Conservation (phyloP, 2,329 filamentous ascomycete genomes). For the Fusarium piperis region DNA sequence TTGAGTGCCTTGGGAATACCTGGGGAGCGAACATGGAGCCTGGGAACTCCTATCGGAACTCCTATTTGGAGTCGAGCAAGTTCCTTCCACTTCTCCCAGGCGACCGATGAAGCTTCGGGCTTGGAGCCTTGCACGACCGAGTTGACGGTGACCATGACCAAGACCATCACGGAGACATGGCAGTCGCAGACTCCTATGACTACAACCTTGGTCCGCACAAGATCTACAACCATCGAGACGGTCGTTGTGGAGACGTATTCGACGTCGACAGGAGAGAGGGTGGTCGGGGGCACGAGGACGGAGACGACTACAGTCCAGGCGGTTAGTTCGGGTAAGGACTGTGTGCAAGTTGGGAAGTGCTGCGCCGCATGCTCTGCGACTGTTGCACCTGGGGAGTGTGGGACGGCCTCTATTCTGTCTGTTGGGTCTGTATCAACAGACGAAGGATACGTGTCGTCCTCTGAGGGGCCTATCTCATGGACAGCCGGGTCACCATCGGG, state of each 20-base stretch:
- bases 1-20: constrained; percentile 9
- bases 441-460: constrained; percentile 22
- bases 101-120: background rate
- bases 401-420: constrained; percentile 4
- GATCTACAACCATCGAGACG: constrained; percentile 35
- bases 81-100: background rate
- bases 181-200: constrained; percentile 29
- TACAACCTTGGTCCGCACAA: constrained; percentile 29
- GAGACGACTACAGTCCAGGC: constrained; percentile 34
- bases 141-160: constrained; percentile 40
- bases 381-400: background rate
- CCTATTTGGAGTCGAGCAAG: background rate
- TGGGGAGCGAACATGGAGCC: background rate
- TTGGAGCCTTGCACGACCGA: constrained; percentile 38
- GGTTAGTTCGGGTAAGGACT: constrained; percentile 29
- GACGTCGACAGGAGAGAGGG: constrained; percentile 37
- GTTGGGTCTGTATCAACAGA: constrained; percentile 16
- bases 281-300: constrained; percentile 29
- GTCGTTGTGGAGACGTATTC: constrained; percentile 40
- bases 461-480: constrained; percentile 14
- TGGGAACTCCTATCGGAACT: background rate
- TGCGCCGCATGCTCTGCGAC: constrained; percentile 27
- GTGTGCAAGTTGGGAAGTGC: constrained; percentile 25
- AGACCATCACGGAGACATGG: constrained; percentile 39
- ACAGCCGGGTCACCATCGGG: constrained; percentile 6